phyloP scores from a whole-genome alignment of 2,329 filamentous ascomycete genomes.

The Penicillium digitatum region DNA sequence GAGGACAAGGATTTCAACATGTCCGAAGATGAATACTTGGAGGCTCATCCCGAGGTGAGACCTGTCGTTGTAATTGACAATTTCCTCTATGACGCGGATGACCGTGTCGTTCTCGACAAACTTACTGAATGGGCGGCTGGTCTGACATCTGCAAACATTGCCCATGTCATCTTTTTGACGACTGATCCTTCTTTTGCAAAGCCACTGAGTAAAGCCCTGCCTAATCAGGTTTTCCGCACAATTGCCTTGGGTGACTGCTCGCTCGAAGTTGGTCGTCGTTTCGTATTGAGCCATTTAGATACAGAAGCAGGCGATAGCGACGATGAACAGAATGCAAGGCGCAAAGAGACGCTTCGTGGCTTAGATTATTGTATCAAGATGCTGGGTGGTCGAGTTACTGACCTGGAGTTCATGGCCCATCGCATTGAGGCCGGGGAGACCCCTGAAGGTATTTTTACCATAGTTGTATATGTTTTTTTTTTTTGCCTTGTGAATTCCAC shows the following conservation, averaged over 20 bases:
- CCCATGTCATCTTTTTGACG: constrained; percentile 91
- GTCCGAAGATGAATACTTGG: constrained; percentile 80
- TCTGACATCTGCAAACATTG: constrained; percentile 79
- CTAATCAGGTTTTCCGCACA: constrained; percentile 84
- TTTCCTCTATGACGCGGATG: constrained; percentile 72
- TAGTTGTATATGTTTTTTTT: too few relatives aligned
- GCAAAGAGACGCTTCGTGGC: constrained; percentile 58
- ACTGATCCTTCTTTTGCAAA: constrained; percentile 87
- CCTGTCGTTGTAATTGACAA: constrained; percentile 88
- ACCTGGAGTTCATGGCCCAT: constrained; percentile 89
- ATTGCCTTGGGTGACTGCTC: constrained; percentile 82
- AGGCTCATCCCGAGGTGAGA: constrained; percentile 78
- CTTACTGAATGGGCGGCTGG: constrained; percentile 85
- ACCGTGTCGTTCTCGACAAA: constrained; percentile 66
- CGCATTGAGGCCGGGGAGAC: constrained; percentile 82
- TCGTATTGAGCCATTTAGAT: constrained; percentile 78
- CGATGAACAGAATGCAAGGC: constrained; percentile 27
- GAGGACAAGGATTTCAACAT: constrained; percentile 68
- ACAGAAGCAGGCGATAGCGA: constrained; percentile 36
- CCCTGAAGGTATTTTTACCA: constrained; percentile 54
- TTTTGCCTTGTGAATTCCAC: not conserved
- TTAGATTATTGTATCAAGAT: constrained; percentile 77
- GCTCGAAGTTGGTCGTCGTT: constrained; percentile 80
- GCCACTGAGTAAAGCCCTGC: constrained; percentile 77
- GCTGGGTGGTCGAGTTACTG: constrained; percentile 87